These are phyloP conservation scores for Catharanthus roseus DNA, from an alignment of 257 asterid species.

Conservation along the genomic window DNA sequence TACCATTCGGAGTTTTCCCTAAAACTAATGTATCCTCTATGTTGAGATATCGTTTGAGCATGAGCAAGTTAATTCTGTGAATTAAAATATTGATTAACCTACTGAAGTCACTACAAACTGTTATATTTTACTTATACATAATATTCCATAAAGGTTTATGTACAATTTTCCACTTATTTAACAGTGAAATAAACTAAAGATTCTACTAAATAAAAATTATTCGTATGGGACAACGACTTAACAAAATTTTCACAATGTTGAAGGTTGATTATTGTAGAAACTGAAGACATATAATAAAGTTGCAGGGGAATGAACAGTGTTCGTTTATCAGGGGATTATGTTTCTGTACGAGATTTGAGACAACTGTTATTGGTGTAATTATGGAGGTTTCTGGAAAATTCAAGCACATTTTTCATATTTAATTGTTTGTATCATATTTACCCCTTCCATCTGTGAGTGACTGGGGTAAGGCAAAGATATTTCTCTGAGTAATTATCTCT, in stretches of 20 bases:
- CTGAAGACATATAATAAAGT: not conserved
- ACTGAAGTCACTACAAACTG: not conserved
- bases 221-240: not conserved
- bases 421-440: not conserved
- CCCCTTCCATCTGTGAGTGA: not conserved
- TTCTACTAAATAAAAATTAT: not conserved
- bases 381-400: not conserved
- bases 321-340: not conserved
- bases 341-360: not conserved
- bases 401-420: not conserved
- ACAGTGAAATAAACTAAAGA: not conserved
- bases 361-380: not conserved
- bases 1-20: not conserved
- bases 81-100: not conserved
- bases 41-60: not conserved
- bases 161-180: not conserved
- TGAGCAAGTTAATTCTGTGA: not conserved
- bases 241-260: not conserved
- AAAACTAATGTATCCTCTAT: too few relatives aligned
- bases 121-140: not conserved
- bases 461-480: not conserved
- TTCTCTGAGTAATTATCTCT: not conserved
- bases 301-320: not conserved
- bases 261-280: not conserved
- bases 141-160: not conserved